These are phyloP conservation scores for Grigorovia humatica DNA, from an alignment of 805 yeast species.

Conservation along the genomic window DNA sequence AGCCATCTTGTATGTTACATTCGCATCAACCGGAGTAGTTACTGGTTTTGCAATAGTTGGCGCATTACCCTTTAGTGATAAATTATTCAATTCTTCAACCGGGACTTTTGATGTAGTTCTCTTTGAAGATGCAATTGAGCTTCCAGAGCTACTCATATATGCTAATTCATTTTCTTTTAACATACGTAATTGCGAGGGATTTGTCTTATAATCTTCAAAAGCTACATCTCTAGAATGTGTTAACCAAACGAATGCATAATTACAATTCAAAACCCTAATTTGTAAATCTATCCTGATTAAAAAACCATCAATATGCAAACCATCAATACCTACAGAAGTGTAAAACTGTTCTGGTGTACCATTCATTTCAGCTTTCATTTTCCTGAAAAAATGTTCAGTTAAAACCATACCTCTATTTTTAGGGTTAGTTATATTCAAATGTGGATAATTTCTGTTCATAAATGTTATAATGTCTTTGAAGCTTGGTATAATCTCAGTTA, in stretches of 20 bases:
- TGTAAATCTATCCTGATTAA: conserved; percentile 65
- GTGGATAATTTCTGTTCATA: conserved; percentile 29
- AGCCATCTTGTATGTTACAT: not conserved
- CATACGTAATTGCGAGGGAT: conserved; percentile 33
- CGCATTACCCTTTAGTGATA: not conserved
- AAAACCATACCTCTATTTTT: conserved; percentile 55
- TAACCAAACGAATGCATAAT: conserved; percentile 66
- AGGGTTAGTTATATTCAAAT: conserved; percentile 32
- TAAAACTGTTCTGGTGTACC: conserved; percentile 43
- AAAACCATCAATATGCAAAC: conserved; percentile 61
- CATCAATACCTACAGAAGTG: conserved; percentile 58
- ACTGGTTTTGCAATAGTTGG: not conserved
- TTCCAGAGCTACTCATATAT: conserved; percentile 19
- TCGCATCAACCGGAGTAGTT: conserved; percentile 1
- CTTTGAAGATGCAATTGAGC: conserved; percentile 22
- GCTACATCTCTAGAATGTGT: conserved; percentile 58
- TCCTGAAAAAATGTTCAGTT: conserved; percentile 86
- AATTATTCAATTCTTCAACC: conserved; percentile 8
- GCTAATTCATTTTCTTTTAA: conserved; percentile 31
- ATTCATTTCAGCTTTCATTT: conserved; percentile 40
- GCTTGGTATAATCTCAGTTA: conserved; percentile 52
- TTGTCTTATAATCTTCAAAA: conserved; percentile 25
- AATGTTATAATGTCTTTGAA: conserved; percentile 36
- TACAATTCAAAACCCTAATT: conserved; percentile 53
- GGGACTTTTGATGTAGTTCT: conserved; percentile 16